phyloP scores from a whole-genome alignment of 2,329 filamentous ascomycete genomes.

The Fusarium sp. region DNA sequence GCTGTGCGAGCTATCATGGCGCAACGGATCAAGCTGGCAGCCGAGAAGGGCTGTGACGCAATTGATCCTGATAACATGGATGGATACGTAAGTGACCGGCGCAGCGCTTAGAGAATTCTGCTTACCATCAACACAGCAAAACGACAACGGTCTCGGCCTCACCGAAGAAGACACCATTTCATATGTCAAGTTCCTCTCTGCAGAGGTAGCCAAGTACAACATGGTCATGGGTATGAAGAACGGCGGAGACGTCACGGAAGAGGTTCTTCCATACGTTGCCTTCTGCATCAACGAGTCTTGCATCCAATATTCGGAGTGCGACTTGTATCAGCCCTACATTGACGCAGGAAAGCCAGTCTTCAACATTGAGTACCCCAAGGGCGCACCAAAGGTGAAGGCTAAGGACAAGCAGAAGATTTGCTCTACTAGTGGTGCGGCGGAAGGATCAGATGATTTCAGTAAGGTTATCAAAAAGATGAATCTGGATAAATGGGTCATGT shows the following conservation, averaged over 20 bases:
- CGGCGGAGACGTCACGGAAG: conserved; percentile 64
- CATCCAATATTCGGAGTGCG: conserved; percentile 66
- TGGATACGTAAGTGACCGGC: conserved; percentile 57
- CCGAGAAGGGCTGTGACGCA: conserved; percentile 70
- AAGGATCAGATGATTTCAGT: conserved; percentile 62
- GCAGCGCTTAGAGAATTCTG: accelerated
- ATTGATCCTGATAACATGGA: conserved; percentile 78
- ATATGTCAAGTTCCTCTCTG: conserved; percentile 68
- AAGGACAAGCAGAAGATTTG: conserved; percentile 54
- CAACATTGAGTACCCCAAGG: conserved; percentile 66
- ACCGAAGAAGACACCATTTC: conserved; percentile 64
- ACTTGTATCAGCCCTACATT: conserved; percentile 65
- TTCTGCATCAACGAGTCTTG: conserved; percentile 78
- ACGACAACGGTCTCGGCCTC: conserved; percentile 68
- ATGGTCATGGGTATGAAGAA: conserved; percentile 75
- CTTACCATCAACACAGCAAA: conserved; percentile 48
- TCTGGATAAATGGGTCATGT: conserved; percentile 63
- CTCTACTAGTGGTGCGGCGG: conserved; percentile 41
- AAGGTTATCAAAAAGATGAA: conserved; percentile 73
- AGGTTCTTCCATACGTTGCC: conserved; percentile 60
- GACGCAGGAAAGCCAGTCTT: background rate
- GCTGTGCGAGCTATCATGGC: conserved; percentile 72
- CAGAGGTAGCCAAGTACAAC: conserved; percentile 59
- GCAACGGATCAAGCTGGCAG: conserved; percentile 65
- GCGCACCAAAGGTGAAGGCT: conserved; percentile 50